Evolutionary conservation across 2,329 filamentous ascomycete genomes (phyloP).

Genomic region (Colletotrichum sp.): DNA sequence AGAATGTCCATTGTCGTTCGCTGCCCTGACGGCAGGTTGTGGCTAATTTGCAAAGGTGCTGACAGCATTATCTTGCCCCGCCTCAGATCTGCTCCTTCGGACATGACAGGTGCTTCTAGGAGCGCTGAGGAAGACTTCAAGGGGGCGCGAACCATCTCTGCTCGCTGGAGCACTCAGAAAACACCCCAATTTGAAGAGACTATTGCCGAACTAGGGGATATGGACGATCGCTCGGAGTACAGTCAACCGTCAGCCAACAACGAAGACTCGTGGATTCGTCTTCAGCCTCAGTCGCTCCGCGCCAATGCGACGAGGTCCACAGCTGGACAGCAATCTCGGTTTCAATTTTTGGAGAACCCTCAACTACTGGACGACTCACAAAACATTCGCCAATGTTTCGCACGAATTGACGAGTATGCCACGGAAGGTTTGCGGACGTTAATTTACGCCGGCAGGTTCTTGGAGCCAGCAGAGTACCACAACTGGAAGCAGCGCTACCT

Average conservation of each 20-base stretch:
- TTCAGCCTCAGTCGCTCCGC: constrained; percentile 29
- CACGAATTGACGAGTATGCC: constrained; percentile 87
- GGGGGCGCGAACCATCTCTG: constrained; percentile 61
- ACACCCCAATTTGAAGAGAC: constrained; percentile 59
- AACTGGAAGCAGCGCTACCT: constrained; percentile 78
- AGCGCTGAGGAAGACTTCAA: constrained; percentile 62
- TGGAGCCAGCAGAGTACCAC: constrained; percentile 74
- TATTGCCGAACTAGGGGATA: constrained; percentile 55
- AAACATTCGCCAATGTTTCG: constrained; percentile 81
- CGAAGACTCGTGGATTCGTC: constrained; percentile 49
- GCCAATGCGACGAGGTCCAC: constrained; percentile 30
- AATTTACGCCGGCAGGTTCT: constrained; percentile 77
- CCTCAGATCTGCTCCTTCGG: constrained; percentile 73
- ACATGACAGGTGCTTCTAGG: constrained; percentile 73
- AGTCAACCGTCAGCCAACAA: constrained; percentile 41
- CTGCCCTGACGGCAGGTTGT: constrained; percentile 81
- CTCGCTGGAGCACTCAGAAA: constrained; percentile 57
- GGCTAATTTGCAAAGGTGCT: constrained; percentile 87
- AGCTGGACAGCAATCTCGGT: constrained; percentile 59
- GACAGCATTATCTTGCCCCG: constrained; percentile 83
- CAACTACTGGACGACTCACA: constrained; percentile 57
- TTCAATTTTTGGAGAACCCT: constrained; percentile 53
- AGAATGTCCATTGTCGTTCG: constrained; percentile 90
- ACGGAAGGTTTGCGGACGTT: constrained; percentile 84
- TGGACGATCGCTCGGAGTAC: constrained; percentile 43